phyloP scores from a whole-genome alignment of 108 stramenopile genomes.

The Cylindrotheca closterium region DNA sequence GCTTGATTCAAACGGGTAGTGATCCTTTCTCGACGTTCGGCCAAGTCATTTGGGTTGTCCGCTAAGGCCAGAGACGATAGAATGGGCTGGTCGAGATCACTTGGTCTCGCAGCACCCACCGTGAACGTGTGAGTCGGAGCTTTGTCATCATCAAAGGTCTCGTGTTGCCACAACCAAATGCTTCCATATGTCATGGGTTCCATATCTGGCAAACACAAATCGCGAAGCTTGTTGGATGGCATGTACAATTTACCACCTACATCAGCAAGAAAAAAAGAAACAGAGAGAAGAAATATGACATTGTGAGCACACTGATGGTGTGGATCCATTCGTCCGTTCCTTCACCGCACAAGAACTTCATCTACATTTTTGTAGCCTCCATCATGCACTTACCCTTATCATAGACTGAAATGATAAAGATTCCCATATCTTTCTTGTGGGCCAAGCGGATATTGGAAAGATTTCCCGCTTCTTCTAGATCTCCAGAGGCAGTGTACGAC shows the following conservation, averaged over 20 bases:
- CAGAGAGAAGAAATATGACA: no score
- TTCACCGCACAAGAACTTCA: background rate
- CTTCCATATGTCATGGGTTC: constrained; percentile 73
- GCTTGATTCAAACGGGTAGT: constrained; percentile 47
- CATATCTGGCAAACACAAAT: constrained; percentile 69
- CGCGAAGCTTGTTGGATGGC: constrained; percentile 64
- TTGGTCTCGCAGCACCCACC: constrained; percentile 70
- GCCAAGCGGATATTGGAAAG: constrained; percentile 53
- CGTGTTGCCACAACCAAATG: constrained; percentile 66
- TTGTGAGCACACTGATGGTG: no score
- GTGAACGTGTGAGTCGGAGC: constrained; percentile 61
- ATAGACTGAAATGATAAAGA: background rate
- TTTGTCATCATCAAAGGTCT: constrained; percentile 20
- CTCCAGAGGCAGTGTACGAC: constrained; percentile 81
- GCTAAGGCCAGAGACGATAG: constrained; percentile 46
- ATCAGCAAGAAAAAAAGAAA: background rate
- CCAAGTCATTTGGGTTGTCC: constrained; percentile 28
- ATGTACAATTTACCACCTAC: constrained; percentile 72
- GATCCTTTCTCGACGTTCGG: constrained; percentile 28
- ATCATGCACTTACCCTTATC: background rate
- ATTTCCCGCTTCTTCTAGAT: constrained; percentile 58
- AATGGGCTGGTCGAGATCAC: constrained; percentile 72
- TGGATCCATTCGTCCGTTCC: no score
- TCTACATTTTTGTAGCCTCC: background rate
- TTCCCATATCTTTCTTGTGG: constrained; percentile 80